Evolutionary conservation across 2,329 filamentous ascomycete genomes (phyloP), one percentile per base, ranked within the genome.

Genomic region (Sphaerulina musiva): DNA sequence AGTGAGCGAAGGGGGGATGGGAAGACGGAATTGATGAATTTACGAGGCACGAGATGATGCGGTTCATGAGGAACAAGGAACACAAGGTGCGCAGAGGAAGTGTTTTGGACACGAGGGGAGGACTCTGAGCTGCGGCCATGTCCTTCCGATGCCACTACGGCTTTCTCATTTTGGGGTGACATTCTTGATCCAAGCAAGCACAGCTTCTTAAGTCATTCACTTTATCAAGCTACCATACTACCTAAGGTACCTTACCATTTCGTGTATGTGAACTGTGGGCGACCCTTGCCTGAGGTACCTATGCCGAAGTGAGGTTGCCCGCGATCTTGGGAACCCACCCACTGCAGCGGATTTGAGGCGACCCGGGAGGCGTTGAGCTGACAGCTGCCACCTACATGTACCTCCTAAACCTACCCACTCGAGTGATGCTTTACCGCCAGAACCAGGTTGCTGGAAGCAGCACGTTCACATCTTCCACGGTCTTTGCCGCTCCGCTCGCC

Each of bases 21-120:
- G 26, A 29, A 39, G 48, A 55, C 14, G 53, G 52, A 41, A 41
- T 43, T 53, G 58, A 57, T 45, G 47, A 36, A 31, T 38, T 45
- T 10, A 51, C 20, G 50, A 51, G 40, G 26, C 31, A 51, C 23
- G 50, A 48, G 29, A 34, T 23, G 45, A 48, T n/a, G 39, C 29
- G 17, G 20, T 44, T 26, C 2, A 44, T 9, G 42, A 44, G 8
- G 11, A 29, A 44, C 20, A 20, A 44, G 10, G 42, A 29, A 44
- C 11, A 7, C 7, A 9, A 17, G 11, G 6, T 20, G 29, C 9
- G 5, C n/a, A n/a, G 6, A 17, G n/a, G 14, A 42, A 20, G 43
- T 11, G 23, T 10, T 12, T 12, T n/a, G 10, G 34, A 36, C 34
- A 36, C 34, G 32, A 11, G 32, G 32, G 6, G 34, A 36, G 10